These are phyloP conservation scores for Dactylorhiza incarnata DNA, from an alignment of 106 monocot genomes.

Conservation along the genomic window DNA sequence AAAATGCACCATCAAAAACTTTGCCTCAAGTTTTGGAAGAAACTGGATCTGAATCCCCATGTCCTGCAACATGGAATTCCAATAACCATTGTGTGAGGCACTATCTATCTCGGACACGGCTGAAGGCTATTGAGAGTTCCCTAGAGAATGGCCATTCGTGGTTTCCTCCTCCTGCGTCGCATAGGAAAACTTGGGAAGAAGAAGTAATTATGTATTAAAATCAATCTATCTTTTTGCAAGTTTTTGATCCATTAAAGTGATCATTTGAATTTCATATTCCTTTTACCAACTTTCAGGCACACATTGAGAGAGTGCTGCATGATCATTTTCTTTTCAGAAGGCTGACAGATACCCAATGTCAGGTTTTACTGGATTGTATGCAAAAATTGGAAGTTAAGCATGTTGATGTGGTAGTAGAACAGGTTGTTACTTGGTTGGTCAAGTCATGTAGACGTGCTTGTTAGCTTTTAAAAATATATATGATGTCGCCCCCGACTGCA, in stretches of 20 bases:
- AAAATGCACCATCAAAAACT: no score
- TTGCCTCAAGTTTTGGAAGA: conserved; percentile 50
- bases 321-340: conserved; percentile 95
- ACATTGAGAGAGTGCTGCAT: no score
- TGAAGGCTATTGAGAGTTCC: conserved; percentile 85
- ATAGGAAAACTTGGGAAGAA: no score
- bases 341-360: conserved; percentile 86
- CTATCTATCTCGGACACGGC: conserved; percentile 64
- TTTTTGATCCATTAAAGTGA: no score
- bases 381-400: conserved; percentile 74
- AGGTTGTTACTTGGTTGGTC: no score
- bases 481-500: no score
- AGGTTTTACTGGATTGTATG: conserved; percentile 95
- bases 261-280: no score
- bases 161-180: conserved; percentile 82
- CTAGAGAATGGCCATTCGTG: conserved; percentile 77
- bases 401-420: conserved; percentile 90
- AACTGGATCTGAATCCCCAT: conserved; percentile 59
- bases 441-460: no score
- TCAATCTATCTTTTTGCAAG: no score
- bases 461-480: no score
- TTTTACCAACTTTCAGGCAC: no score
- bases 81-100: conserved; percentile 57
- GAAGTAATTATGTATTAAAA: no score
- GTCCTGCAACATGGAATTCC: conserved; percentile 27